A percentile compares a stretch with the other conserved stretches of the same genome.
phyloP scores from a whole-genome alignment of 352 stramenopile genomes.

The Globisporangium ultimum region DNA sequence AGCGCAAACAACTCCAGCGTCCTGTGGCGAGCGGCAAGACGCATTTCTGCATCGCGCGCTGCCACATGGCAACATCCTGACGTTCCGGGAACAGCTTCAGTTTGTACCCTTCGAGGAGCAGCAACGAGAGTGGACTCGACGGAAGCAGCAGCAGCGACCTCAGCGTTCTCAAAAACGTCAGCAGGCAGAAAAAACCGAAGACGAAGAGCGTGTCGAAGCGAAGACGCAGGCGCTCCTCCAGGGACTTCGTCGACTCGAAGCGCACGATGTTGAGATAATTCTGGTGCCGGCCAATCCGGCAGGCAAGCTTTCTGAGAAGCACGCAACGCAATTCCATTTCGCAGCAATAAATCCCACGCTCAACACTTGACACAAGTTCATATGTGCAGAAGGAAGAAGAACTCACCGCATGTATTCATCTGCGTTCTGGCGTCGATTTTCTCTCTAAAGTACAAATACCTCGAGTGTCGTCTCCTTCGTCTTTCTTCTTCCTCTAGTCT shows the following conservation, averaged over 20 bases:
- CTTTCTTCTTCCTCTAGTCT: not conserved
- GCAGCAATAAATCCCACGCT: constrained; percentile 11
- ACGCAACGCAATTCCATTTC: constrained; percentile 24
- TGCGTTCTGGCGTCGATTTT: not conserved
- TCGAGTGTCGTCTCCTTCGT: not conserved
- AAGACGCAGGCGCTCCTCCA: constrained; percentile 37
- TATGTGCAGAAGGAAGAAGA: constrained; percentile 4
- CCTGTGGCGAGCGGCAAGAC: constrained; percentile 34
- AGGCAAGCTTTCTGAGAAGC: not conserved
- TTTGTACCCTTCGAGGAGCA: constrained; percentile 41
- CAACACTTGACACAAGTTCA: not conserved
- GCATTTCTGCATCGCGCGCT: constrained; percentile 41
- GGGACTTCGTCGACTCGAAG: constrained; percentile 36
- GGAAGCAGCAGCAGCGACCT: constrained; percentile 7
- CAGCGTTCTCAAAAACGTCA: constrained; percentile 10
- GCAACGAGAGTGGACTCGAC: constrained; percentile 8
- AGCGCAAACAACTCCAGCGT: constrained; percentile 21
- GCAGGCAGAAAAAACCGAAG: constrained; percentile 3
- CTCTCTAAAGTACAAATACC: constrained; percentile 4
- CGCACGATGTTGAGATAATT: constrained; percentile 41
- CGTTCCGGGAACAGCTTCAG: constrained; percentile 41
- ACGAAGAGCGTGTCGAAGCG: constrained; percentile 18
- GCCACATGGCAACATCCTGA: constrained; percentile 38
- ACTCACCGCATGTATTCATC: constrained; percentile 11
- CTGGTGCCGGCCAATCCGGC: not conserved